phyloP scores from a whole-genome alignment of 805 yeast genomes.

The Alloascoidea africana region DNA sequence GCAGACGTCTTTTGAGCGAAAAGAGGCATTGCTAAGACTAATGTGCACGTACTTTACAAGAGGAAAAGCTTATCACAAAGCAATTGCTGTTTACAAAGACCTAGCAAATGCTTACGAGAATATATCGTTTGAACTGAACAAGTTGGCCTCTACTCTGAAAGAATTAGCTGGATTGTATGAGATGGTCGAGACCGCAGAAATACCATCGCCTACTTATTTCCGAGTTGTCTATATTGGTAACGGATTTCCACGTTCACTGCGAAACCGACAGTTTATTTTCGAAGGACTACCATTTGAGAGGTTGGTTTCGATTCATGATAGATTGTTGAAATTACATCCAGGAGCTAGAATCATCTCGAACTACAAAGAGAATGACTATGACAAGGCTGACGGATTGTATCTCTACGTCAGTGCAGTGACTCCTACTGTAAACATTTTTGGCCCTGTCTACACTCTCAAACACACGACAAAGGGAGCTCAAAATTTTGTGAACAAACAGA shows the following conservation, averaged over 20 bases:
- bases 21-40: conserved; percentile 52
- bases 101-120: conserved; percentile 60
- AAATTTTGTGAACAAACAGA: conserved; percentile 61
- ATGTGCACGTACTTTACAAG: conserved; percentile 55
- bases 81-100: conserved; percentile 65
- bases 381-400: conserved; percentile 55
- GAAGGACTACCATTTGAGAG: conserved; percentile 86
- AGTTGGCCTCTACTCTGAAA: conserved; percentile 56
- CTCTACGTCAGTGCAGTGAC: conserved; percentile 59
- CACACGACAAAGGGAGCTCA: conserved; percentile 33
- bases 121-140: conserved; percentile 59
- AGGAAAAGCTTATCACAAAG: conserved; percentile 68
- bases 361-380: conserved; percentile 30
- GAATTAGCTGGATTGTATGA: conserved; percentile 54
- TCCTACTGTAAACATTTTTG: conserved; percentile 42
- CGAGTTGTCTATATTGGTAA: conserved; percentile 68
- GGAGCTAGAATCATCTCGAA: conserved; percentile 57
- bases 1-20: conserved; percentile 69
- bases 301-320: conserved; percentile 65
- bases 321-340: conserved; percentile 61
- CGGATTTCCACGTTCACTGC: conserved; percentile 67
- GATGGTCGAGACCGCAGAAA: conserved; percentile 51
- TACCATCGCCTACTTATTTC: conserved; percentile 65
- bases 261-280: conserved; percentile 66
- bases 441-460: conserved; percentile 19